Conservation (phyloP, 2,329 filamentous ascomycete species). For the Trichoderma aggressivum region DNA sequence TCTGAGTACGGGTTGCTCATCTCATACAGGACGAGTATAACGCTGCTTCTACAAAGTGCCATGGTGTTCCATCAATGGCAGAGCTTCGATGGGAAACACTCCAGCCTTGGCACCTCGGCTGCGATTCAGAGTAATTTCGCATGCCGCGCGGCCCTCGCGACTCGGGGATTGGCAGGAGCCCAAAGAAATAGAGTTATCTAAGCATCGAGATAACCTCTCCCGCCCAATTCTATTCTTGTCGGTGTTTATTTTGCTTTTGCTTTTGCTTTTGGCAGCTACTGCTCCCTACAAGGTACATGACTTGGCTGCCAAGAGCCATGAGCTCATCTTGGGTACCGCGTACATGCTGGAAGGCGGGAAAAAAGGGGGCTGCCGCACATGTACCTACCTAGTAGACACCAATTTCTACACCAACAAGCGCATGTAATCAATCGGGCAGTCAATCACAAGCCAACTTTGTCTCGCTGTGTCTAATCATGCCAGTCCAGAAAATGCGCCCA, state of each 20-base stretch:
- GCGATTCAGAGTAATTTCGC: slow-evolving; percentile 16
- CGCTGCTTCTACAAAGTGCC: background rate
- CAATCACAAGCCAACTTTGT: background rate
- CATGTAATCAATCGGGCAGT: background rate
- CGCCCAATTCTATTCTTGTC: background rate
- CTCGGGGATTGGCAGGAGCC: background rate
- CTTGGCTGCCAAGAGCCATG: background rate
- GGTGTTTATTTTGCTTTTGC: background rate
- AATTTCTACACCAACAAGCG: background rate
- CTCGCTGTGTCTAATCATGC: background rate
- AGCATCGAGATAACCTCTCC: background rate
- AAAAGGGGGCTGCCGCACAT: background rate
- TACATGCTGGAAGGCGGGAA: background rate
- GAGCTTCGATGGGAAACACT: background rate
- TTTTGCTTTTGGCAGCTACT: background rate
- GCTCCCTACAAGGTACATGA: background rate
- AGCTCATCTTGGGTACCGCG: background rate
- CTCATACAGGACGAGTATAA: too few relatives aligned
- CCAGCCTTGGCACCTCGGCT: slow-evolving; percentile 14
- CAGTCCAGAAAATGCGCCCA: slow-evolving; percentile 2
- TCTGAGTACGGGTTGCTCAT: background rate
- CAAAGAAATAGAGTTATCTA: slow-evolving; percentile 2
- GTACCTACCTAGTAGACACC: background rate
- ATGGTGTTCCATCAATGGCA: background rate
- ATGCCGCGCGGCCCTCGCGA: slow-evolving; percentile 3